These are phyloP conservation scores for Nannizziopsis barbatae DNA, from an alignment of 2,329 filamentous ascomycete genomes.

Conservation along the genomic window DNA sequence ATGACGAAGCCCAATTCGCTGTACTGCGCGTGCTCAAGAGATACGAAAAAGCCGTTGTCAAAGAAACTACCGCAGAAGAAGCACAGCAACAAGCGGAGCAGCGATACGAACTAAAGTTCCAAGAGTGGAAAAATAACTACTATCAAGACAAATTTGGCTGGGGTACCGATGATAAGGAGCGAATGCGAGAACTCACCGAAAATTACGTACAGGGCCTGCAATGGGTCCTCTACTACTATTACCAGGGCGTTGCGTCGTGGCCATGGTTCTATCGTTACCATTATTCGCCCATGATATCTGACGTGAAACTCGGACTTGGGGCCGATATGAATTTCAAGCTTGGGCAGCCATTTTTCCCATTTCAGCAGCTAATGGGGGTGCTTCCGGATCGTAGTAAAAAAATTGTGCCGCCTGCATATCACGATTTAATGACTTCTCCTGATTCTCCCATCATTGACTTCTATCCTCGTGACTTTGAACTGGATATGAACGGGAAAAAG, in stretches of 20 bases:
- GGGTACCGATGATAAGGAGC: constrained; percentile 66
- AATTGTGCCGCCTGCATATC: constrained; percentile 80
- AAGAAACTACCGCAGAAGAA: constrained; percentile 69
- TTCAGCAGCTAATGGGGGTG: constrained; percentile 96
- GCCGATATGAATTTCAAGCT: constrained; percentile 87
- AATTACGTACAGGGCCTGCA: constrained; percentile 97
- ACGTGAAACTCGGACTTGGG: constrained; percentile 76
- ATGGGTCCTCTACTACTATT: constrained; percentile 98
- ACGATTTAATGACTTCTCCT: constrained; percentile 81
- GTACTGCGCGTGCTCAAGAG: constrained; percentile 74
- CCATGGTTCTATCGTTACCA: constrained; percentile 97
- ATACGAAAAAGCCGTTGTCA: constrained; percentile 79
- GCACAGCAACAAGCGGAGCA: constrained; percentile 66
- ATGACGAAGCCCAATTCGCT: constrained; percentile 73
- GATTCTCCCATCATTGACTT: constrained; percentile 94
- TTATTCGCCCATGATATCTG: constrained; percentile 94
- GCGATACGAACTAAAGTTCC: constrained; percentile 83
- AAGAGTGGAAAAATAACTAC: constrained; percentile 88
- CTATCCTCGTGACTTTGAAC: constrained; percentile 89
- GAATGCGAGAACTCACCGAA: constrained; percentile 71
- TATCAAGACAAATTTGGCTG: constrained; percentile 87
- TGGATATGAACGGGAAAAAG: constrained; percentile 99
- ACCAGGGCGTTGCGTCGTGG: constrained; percentile 93
- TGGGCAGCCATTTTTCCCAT: constrained; percentile 88
- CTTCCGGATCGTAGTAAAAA: constrained; percentile 93